Evolutionary conservation across 768 basidiomycete species (phyloP), one percentile per base, ranked within the genome.

Genomic region (Piloderma croceum): DNA sequence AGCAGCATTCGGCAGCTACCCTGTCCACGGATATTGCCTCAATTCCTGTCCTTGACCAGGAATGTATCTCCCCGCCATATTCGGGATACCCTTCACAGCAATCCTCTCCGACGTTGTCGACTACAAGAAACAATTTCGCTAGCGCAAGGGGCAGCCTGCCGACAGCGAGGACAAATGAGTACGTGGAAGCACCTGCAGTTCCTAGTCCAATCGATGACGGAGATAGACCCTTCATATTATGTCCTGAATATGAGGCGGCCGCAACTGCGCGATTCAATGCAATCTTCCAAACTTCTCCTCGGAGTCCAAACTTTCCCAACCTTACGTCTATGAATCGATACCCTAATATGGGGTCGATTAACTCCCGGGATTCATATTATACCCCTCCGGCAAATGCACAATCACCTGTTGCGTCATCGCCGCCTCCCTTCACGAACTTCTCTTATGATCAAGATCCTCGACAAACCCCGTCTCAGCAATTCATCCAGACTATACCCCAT

Each of bases 191-290:
- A 9, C 27, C 9, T 29, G 27, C 27, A 15, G n/a, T n/a, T n/a
- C n/a, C n/a, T n/a, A n/a, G 15, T 29, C 10, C 27, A 15, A 59
- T 56, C 43, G 58, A 60, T 20, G 58, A 60, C 1, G 58, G 58
- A 1, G 58, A 60, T 25, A 52, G 56, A 7, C 58, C 58, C 0
- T 60, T 60, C n/a, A 57, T 60, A 3, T 59, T 61, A 19, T 61
- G 56, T 2, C 40, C 57, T 2, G 59, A 60, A n/a, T 46, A 56
- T 5, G 58, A 59, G 41, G 58, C 57, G 11, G 58, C 41, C 0
- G 54, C 59, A 3, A 52, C 58, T 4, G 58, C 58, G 17, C 60
- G n/a, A n/a, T n/a, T n/a, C n/a, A n/a, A n/a, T n/a, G n/a, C n/a
- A n/a, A n/a, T n/a, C n/a, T n/a, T n/a, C n/a, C n/a, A n/a, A n/a